These are phyloP conservation scores for Pachyrhizus erosus DNA, from an alignment of 306 rosid species.

Conservation along the genomic window DNA sequence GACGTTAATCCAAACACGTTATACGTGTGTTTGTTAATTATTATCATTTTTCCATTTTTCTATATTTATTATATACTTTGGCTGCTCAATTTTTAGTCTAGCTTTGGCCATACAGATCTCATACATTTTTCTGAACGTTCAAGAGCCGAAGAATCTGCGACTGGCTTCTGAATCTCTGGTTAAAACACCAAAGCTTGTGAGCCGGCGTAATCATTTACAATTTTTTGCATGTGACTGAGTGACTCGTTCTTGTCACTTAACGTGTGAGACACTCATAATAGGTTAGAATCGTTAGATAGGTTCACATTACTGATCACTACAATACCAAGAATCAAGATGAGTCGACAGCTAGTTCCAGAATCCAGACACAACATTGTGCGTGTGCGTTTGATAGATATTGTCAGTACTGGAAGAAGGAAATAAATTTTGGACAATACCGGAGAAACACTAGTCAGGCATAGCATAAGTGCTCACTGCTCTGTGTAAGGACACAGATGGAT, in stretches of 20 bases:
- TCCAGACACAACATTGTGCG: conserved; percentile 28
- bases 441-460: conserved; percentile 37
- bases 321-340: conserved; percentile 28
- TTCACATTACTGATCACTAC: neutral
- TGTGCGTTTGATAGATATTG: conserved; percentile 12
- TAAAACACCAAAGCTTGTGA: neutral
- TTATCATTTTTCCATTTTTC: too few species aligned
- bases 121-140: neutral
- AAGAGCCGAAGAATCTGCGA: neutral
- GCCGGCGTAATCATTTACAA: neutral
- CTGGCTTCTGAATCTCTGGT: neutral
- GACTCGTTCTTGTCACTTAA: conserved; percentile 28
- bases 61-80: neutral
- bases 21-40: too few species aligned
- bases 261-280: conserved; percentile 4
- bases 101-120: neutral
- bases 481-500: conserved; percentile 51
- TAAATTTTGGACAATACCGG: neutral
- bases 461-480: conserved; percentile 14
- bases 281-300: conserved; percentile 1
- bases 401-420: conserved; percentile 31
- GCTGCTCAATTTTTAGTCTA: neutral
- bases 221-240: conserved; percentile 1
- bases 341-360: conserved; percentile 15
- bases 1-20: too few species aligned